Conservation (phyloP, 75 land plant species). For the Sequoia sempervirens region DNA sequence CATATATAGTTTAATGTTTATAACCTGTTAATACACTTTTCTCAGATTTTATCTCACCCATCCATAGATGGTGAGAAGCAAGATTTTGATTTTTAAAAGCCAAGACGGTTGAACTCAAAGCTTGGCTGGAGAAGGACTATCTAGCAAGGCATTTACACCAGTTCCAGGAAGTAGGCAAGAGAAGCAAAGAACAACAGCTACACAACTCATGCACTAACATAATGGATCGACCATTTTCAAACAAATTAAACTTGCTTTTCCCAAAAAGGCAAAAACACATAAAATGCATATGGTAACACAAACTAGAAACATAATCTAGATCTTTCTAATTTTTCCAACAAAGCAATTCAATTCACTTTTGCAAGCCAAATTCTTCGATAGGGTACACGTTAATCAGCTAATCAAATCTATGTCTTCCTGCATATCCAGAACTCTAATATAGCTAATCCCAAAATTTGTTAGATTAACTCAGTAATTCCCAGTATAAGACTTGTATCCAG, state of each 20-base stretch:
- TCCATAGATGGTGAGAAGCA: too few relatives aligned
- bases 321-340: too few relatives aligned
- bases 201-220: background rate
- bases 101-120: background rate
- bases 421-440: too few relatives aligned
- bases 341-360: too few relatives aligned
- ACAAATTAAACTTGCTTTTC: too few relatives aligned
- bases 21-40: too few relatives aligned
- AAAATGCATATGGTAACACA: background rate
- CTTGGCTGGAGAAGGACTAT: background rate
- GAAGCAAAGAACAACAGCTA: background rate
- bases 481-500: background rate
- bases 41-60: too few relatives aligned
- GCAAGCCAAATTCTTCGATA: background rate
- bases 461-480: background rate
- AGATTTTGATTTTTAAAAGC: background rate
- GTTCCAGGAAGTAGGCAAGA: background rate
- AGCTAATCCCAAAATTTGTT: too few relatives aligned
- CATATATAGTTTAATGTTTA: too few relatives aligned
- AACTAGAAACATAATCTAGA: background rate
- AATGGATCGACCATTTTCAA: background rate
- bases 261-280: too few relatives aligned
- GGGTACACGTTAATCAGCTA: background rate
- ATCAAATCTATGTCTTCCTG: background rate
- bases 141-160: background rate